Base-by-base conservation (phyloP, 73 alveolate genomes). In the Paramecium biaurelia region DNA sequence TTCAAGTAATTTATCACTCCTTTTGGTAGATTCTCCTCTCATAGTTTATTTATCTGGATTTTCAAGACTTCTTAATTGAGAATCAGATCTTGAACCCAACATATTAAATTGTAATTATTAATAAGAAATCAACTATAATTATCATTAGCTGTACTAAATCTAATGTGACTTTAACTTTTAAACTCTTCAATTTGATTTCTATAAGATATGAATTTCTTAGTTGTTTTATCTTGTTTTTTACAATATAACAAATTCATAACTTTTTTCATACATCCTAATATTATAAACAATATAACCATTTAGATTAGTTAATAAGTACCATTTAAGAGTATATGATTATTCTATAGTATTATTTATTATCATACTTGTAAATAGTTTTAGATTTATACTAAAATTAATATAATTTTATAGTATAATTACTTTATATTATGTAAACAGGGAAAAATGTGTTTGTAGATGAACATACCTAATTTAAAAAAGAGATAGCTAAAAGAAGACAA, bases 31-130 rank as follows among this genome's bases (percentile, higher is more conserved):
- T 30, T 63, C 84, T 32, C 41, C 84, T 63, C 84, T 26, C 84
- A 63, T 63, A 6, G 84, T 63, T 63, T 63, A 24, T 63, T 24
- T 63, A 32, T 63, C 84, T 30, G 84, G 84, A 63, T 63, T 63
- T 32, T 63, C 84, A 30, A 63, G 41, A 32, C 84, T 63, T 63
- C 84, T 63, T 63, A 30, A 63, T 63, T 63, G 45, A 30, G 84
- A 63, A 63, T 63, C 84, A 30, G 84, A 63, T 63, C 84, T 63
- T 23, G 84, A 63, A 12, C 53, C 84, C 45, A 63, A 32, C 84
- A 63, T 63, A 63, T 30, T 63, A 23, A 63, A 63, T 7, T 63
- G 41, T 30, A 63, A 63, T 63, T 23, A 63, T 53, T 53, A 14
- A 63, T 23, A 63, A 63, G 45, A 2, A 30, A 53, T 15, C 21